phyloP scores from a whole-genome alignment of 2,329 filamentous ascomycete species.

The Cladosporium sp. region DNA sequence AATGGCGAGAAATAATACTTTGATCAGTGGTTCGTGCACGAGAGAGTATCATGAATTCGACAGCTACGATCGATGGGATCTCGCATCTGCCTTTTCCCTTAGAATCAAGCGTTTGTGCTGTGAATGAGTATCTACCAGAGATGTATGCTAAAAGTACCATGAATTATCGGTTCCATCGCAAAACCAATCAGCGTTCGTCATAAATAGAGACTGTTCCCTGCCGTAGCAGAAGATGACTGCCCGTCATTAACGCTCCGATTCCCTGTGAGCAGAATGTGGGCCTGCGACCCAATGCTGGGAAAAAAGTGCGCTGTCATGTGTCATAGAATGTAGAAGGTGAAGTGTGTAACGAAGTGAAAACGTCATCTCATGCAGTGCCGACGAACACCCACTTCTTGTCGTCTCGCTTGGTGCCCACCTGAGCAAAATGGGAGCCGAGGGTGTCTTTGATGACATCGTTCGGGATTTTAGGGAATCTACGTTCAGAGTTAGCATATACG shows the following conservation, averaged over 20 bases:
- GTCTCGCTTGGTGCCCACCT: constrained; percentile 57
- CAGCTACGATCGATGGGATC: no score
- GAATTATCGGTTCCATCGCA: no score
- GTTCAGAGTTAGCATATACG: constrained; percentile 13
- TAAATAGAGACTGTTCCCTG: no score
- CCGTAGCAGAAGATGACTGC: not conserved
- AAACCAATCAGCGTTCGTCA: no score
- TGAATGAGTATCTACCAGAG: no score
- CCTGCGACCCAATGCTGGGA: not conserved
- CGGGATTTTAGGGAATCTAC: constrained; percentile 63
- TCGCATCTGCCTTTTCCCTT: no score
- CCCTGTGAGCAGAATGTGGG: not conserved
- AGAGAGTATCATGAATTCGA: no score
- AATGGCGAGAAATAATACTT: no score
- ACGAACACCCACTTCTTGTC: constrained; percentile 60
- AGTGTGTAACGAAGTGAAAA: not conserved
- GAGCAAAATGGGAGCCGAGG: constrained; percentile 60
- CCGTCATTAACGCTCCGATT: not conserved
- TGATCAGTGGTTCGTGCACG: no score
- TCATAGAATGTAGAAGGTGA: constrained; percentile 6
- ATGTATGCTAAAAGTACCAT: no score
- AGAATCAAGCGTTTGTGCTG: no score
- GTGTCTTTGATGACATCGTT: constrained; percentile 70
- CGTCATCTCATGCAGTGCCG: constrained; percentile 5
- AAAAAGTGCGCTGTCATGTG: constrained; percentile 2